These are phyloP conservation scores for Ceratorhiza oryzae-sativae DNA, from an alignment of 1,284 basidiomycete genomes.

Conservation along the genomic window DNA sequence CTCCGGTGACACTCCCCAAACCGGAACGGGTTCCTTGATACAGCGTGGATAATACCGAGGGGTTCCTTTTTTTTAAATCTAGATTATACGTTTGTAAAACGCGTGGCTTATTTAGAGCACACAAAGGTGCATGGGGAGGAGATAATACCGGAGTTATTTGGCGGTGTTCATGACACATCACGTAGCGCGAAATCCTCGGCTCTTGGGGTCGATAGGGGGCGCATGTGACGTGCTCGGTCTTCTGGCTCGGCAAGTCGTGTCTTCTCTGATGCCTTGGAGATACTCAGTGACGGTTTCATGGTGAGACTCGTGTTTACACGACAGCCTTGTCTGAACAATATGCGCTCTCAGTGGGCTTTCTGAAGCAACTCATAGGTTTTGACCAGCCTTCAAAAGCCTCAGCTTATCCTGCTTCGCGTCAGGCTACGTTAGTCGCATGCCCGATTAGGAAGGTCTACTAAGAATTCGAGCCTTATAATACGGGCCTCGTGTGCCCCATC, in stretches of 20 bases:
- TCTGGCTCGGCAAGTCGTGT: neutral
- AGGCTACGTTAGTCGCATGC: neutral
- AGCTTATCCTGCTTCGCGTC: no score
- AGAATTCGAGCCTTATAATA: neutral
- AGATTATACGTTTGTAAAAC: no score
- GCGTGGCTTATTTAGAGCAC: no score
- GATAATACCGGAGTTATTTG: neutral
- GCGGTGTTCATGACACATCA: neutral
- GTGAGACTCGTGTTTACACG: no score
- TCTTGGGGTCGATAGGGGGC: neutral
- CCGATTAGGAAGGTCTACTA: neutral
- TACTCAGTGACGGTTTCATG: no score
- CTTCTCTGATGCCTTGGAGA: neutral
- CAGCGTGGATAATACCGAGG: no score
- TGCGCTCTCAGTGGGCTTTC: no score
- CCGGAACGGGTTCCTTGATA: neutral
- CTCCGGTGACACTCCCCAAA: neutral
- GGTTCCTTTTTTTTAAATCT: no score
- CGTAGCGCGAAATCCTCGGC: neutral
- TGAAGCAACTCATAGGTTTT: no score
- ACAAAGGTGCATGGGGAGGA: no score
- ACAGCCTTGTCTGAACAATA: no score
- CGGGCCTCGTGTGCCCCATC: neutral
- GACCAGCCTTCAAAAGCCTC: no score
- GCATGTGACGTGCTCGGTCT: neutral